These are phyloP conservation scores for Leptographium radiaticola DNA, from an alignment of 2,329 filamentous ascomycete genomes.

Conservation along the genomic window DNA sequence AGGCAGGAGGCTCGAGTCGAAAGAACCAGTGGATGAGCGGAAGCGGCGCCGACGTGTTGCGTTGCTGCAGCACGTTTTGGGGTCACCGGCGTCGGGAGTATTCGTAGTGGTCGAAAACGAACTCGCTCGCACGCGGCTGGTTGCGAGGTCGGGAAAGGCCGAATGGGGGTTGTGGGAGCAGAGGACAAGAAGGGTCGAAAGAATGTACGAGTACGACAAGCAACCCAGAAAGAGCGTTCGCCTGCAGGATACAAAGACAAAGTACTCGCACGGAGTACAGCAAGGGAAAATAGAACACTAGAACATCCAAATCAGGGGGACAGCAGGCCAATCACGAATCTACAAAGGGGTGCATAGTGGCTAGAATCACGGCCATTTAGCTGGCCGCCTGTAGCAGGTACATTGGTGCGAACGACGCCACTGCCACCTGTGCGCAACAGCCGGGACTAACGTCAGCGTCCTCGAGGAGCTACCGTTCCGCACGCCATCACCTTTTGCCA, in stretches of 20 bases:
- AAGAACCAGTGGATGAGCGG: background rate
- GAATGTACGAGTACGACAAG: background rate
- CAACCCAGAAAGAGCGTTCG: background rate
- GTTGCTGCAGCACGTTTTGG: background rate
- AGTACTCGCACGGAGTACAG: background rate
- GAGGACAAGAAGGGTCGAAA: background rate
- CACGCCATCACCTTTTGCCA: too few species aligned
- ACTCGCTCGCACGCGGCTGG: background rate
- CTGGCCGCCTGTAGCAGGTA: background rate
- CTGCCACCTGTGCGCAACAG: background rate
- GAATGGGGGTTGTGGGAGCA: background rate
- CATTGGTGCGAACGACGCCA: background rate
- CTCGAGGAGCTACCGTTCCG: too few species aligned
- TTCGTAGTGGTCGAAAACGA: background rate
- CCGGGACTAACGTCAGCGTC: background rate
- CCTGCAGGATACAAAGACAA: background rate
- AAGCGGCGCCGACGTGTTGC: too few species aligned
- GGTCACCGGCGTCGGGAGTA: too few species aligned
- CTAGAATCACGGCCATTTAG: background rate
- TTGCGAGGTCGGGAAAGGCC: background rate
- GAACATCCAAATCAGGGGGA: background rate
- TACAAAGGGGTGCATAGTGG: background rate
- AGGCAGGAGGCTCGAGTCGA: too few species aligned
- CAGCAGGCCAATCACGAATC: background rate
- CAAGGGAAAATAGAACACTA: background rate